These are phyloP conservation scores for Vanderwaltozyma yarrowii DNA, from an alignment of 805 yeast species.

Conservation along the genomic window DNA sequence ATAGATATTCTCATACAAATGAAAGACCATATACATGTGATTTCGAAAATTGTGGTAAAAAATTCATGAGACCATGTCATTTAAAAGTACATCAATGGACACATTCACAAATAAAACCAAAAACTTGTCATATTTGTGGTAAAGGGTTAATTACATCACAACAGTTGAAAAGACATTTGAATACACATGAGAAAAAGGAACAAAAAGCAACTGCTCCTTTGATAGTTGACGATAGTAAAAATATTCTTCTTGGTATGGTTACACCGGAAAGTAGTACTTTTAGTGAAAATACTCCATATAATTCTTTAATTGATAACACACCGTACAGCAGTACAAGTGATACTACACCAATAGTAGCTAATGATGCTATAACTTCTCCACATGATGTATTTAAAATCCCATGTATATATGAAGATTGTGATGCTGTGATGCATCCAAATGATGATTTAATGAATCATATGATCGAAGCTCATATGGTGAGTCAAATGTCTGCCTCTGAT, in stretches of 20 bases:
- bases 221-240: neutral
- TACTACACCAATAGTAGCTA: too few species aligned
- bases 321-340: too few species aligned
- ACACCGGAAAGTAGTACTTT: neutral
- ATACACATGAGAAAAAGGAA: slow-evolving; percentile 39
- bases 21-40: slow-evolving; percentile 69
- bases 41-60: slow-evolving; percentile 44
- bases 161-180: slow-evolving; percentile 50
- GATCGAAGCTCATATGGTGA: slow-evolving; percentile 11
- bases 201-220: neutral
- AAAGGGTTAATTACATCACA: slow-evolving; percentile 53
- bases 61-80: slow-evolving; percentile 70
- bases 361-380: neutral
- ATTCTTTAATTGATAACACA: neutral
- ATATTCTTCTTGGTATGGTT: neutral
- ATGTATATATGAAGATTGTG: slow-evolving; percentile 14
- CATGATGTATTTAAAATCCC: slow-evolving; percentile 1
- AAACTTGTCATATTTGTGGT: slow-evolving; percentile 44
- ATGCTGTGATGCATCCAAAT: slow-evolving; percentile 1
- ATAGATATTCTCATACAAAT: slow-evolving; percentile 63
- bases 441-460: slow-evolving; percentile 14
- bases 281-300: neutral
- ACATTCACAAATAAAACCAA: slow-evolving; percentile 48
- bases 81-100: slow-evolving; percentile 67
- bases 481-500: slow-evolving; percentile 5